Percentiles rank a stretch among this genome's conserved stretches.
Conservation (phyloP, 176 grass and related monocot genomes). For the Carex myosuroides region DNA sequence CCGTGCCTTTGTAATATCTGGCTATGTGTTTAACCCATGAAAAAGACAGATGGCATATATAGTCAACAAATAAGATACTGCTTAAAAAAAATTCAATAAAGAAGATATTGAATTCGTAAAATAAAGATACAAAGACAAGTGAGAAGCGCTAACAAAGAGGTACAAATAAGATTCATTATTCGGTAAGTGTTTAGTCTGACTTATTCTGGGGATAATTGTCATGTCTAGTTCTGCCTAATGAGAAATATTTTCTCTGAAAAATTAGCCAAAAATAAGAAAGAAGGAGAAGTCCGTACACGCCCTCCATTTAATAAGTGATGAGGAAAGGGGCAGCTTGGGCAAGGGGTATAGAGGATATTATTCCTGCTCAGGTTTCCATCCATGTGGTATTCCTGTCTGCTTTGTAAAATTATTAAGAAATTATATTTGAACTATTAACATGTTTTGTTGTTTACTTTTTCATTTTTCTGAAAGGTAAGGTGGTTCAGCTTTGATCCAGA, state of each 20-base stretch:
- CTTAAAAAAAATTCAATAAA: neutral
- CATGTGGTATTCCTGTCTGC: neutral
- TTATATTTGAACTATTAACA: neutral
- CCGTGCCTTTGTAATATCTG: neutral
- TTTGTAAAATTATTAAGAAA: neutral
- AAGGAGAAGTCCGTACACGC: neutral
- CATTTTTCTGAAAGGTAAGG: constrained; percentile 61
- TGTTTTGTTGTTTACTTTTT: constrained; percentile 4
- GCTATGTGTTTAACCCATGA: neutral
- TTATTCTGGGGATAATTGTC: neutral
- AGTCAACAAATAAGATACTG: neutral
- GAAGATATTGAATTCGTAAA: neutral
- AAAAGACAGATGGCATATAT: neutral
- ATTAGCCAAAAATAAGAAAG: neutral
- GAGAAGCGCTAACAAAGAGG: neutral
- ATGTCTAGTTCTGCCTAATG: neutral
- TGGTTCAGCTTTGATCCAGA: constrained; percentile 99
- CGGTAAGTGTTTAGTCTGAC: neutral
- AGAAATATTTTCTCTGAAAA: neutral
- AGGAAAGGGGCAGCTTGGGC: neutral
- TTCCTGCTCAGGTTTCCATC: neutral
- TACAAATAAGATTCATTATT: neutral
- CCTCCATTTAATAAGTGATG: neutral
- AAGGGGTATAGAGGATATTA: neutral
- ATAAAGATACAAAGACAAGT: neutral